Evolutionary conservation across 306 rosid species (phyloP).

Genomic region (Cicer pinnatifidum): DNA sequence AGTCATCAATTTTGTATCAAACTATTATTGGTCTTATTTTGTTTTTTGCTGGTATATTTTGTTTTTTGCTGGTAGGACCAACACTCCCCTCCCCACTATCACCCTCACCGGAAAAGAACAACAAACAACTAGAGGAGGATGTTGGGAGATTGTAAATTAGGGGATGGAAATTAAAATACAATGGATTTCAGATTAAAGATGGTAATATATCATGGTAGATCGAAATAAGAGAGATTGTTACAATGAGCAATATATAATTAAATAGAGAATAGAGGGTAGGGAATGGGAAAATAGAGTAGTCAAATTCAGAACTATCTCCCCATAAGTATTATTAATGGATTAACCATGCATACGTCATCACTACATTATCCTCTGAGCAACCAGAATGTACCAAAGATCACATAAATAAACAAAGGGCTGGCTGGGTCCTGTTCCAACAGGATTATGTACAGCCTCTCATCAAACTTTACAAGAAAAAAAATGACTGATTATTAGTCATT

Average conservation of each 20-base stretch:
- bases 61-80: constrained; percentile 10
- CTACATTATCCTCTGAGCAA: constrained; percentile 40
- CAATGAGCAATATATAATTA: not conserved
- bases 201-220: not conserved
- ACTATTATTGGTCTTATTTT: constrained; percentile 1
- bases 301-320: constrained; percentile 38
- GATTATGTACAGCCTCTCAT: constrained; percentile 50
- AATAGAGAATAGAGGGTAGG: not conserved
- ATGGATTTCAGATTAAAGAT: too few species aligned
- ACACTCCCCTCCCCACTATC: not conserved
- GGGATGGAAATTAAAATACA: too few species aligned
- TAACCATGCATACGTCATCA: constrained; percentile 37
- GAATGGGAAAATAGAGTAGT: constrained; percentile 16
- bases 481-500: constrained; percentile 48
- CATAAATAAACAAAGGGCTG: constrained; percentile 49
- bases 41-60: constrained; percentile 1
- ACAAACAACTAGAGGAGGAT: not conserved
- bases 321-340: constrained; percentile 44
- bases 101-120: not conserved
- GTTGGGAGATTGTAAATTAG: not conserved
- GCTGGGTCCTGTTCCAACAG: constrained; percentile 45
- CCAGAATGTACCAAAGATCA: constrained; percentile 40
- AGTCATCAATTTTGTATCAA: not conserved
- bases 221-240: constrained; percentile 3
- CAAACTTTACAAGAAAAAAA: constrained; percentile 53